Conservation (phyloP, 2,329 filamentous ascomycete genomes). For the Fusarium agapanthi region DNA sequence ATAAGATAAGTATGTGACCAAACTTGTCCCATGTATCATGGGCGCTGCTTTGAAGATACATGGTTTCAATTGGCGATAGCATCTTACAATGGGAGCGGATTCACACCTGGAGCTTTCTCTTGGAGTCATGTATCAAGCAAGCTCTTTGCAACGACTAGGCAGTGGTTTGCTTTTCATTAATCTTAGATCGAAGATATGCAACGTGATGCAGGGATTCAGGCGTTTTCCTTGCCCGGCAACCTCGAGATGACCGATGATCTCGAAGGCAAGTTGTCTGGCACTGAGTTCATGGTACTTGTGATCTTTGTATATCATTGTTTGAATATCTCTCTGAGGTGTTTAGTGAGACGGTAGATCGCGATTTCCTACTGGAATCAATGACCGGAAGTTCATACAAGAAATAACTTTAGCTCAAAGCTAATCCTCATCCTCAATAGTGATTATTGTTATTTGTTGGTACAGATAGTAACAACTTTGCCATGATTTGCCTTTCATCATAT, state of each 20-base stretch:
- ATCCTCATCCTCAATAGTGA: neutral
- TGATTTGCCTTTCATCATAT: constrained; percentile 20
- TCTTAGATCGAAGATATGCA: neutral
- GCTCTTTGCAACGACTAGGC: neutral
- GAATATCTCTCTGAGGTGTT: neutral
- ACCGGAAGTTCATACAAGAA: neutral
- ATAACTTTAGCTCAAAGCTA: neutral
- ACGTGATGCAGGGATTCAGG: neutral
- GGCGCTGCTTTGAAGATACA: neutral
- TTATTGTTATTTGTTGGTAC: constrained; percentile 1
- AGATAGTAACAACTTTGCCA: constrained; percentile 16
- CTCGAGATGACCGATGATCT: neutral
- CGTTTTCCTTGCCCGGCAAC: neutral
- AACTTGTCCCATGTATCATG: neutral
- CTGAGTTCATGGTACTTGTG: neutral
- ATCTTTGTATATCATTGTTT: neutral
- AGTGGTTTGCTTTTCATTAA: constrained; percentile 6
- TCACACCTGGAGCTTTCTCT: neutral
- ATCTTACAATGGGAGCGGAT: neutral
- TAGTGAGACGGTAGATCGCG: neutral
- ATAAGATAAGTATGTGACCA: neutral
- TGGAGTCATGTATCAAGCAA: neutral
- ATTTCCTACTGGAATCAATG: neutral
- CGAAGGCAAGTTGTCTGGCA: neutral
- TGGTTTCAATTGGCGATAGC: neutral